Evolutionary conservation across 2,329 filamentous ascomycete species (phyloP), one percentile per base, ranked within the genome.

Genomic region (Achaetomium macrosporum): DNA sequence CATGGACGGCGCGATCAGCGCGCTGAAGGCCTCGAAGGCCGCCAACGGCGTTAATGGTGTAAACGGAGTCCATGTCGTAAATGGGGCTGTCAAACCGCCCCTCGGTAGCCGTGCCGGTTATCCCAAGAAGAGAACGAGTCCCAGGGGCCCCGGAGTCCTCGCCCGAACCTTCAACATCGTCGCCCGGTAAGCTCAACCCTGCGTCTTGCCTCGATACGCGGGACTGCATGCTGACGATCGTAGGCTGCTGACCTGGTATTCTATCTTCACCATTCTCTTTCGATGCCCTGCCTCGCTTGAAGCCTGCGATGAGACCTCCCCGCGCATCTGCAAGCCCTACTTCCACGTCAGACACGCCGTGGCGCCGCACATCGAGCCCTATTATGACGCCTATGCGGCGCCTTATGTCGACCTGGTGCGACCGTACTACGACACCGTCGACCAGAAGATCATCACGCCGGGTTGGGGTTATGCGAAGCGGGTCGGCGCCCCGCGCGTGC

Each of bases 211-310:
- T 5, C 29, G 39, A 6, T 16, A 44, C 54, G 51, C 25, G 17
- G 13, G 19, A 7, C 9, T 6, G 41, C 45, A 61, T 52, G 48
- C 42, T 43, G 36, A 47, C 19, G 16, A 13, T 35, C 16, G 3
- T 58, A 92, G 92, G 64, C 69, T 96, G 42, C 69, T 85, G 53
- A 86, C 89, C 17, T 99, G 92, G 92, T 95, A 93, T 68, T 79
- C 84, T 35, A 83, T 97, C 59, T 69, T 90, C 56, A 93, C 87
- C 20, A 73, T 93, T 51, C 71, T 92, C 54, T 87, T 99, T 68
- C 82, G 85, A 56, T 99, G 92, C 68, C 92, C 92, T 12, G 75
- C 83, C 3, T 82, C 81, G 9, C 71, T 85, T 55, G 79, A 84
- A 29, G 77, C 82, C 25, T 81, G 93, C 64, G 79, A 82, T 62